Evolutionary conservation across 192 early-diverging fungal species (phyloP).

Genomic region (Gigaspora rosea): DNA sequence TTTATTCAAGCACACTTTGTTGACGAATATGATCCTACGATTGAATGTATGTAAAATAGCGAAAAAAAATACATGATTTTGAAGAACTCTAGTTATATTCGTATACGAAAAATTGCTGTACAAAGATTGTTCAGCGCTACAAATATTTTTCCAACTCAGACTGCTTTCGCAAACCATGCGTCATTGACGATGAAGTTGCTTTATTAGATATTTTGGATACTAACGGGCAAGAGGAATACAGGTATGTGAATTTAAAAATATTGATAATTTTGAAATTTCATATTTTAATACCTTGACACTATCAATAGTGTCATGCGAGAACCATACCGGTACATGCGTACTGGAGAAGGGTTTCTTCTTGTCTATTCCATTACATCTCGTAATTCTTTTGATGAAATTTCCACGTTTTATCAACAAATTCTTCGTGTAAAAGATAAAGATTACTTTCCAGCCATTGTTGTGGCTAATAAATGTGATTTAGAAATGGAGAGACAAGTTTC

Average conservation of each 20-base stretch:
- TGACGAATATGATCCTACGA: constrained; percentile 95
- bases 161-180: constrained; percentile 95
- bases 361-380: constrained; percentile 93
- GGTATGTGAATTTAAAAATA: constrained; percentile 62
- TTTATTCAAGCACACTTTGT: constrained; percentile 84
- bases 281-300: constrained; percentile 24
- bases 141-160: constrained; percentile 46
- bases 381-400: constrained; percentile 89
- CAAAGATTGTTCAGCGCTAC: too few species aligned
- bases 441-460: constrained; percentile 85
- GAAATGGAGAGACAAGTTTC: constrained; percentile 82
- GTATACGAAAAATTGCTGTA: too few species aligned
- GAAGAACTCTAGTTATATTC: too few species aligned
- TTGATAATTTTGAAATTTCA: background rate
- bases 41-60: constrained; percentile 63
- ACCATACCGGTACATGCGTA: constrained; percentile 96
- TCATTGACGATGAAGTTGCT: constrained; percentile 85
- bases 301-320: constrained; percentile 79
- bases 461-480: constrained; percentile 94
- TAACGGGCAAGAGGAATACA: constrained; percentile 86
- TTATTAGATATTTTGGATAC: constrained; percentile 94
- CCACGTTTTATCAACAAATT: constrained; percentile 90
- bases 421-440: constrained; percentile 92
- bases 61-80: too few species aligned
- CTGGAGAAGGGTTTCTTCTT: constrained; percentile 93